Percentiles rank a stretch among this genome's conserved stretches.
Evolutionary conservation across 441 rosid genomes (phyloP).

Genomic region (Cnidoscolus chayamansa): DNA sequence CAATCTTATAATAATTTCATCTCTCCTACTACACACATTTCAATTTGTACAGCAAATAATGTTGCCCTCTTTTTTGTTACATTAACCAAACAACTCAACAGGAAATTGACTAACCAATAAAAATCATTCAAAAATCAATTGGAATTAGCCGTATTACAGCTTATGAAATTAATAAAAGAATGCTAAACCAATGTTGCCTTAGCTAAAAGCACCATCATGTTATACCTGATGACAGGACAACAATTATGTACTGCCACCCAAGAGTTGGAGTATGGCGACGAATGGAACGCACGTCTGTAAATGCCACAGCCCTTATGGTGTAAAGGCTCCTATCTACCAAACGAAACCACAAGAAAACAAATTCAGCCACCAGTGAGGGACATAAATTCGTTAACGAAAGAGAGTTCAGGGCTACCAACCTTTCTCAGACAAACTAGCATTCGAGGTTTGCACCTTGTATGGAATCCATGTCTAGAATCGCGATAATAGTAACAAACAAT

Average conservation of each 20-base stretch:
- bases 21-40: not conserved
- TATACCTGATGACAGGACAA: slow-evolving; percentile 85
- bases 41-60: not conserved
- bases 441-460: slow-evolving; percentile 68
- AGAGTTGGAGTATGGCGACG: slow-evolving; percentile 82
- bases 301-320: slow-evolving; percentile 76
- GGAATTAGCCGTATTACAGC: too few relatives aligned
- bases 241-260: slow-evolving; percentile 94
- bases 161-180: too few relatives aligned
- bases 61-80: not conserved
- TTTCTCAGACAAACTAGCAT: slow-evolving; percentile 70
- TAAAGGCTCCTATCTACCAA: slow-evolving; percentile 73
- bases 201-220: not conserved
- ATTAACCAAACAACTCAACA: not conserved
- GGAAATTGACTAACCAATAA: not conserved
- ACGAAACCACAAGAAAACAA: not conserved
- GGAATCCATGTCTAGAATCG: slow-evolving; percentile 83
- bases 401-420: slow-evolving; percentile 37
- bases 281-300: slow-evolving; percentile 76
- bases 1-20: not conserved
- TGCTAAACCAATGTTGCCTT: not conserved
- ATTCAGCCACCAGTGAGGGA: slow-evolving; percentile 10
- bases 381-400: slow-evolving; percentile 3
- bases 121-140: not conserved
- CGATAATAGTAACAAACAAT: not conserved